phyloP scores from a whole-genome alignment of 345 rosid genomes.

The Hibiscus mutabilis region DNA sequence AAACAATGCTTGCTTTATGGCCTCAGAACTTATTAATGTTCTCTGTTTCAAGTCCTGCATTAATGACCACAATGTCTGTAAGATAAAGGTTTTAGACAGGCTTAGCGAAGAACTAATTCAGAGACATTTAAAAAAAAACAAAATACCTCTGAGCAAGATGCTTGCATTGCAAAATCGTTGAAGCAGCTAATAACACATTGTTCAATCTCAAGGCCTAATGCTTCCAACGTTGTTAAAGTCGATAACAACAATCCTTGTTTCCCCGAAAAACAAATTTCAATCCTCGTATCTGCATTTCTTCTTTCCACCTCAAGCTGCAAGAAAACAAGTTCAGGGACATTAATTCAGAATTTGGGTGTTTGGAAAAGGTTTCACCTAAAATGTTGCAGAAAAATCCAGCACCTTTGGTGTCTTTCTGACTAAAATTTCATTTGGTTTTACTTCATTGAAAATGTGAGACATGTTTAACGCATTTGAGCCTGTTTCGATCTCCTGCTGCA shows the following conservation, averaged over 20 bases:
- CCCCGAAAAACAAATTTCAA: slow-evolving; percentile 71
- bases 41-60: not conserved
- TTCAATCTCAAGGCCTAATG: slow-evolving; percentile 79
- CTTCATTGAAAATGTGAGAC: slow-evolving; percentile 35
- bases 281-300: slow-evolving; percentile 46
- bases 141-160: slow-evolving; percentile 94
- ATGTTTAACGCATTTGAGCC: slow-evolving; percentile 30
- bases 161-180: slow-evolving; percentile 83
- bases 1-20: not conserved
- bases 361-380: not conserved
- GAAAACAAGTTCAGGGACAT: not conserved
- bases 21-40: not conserved
- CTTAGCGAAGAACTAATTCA: too few relatives aligned
- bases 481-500: slow-evolving; percentile 45
- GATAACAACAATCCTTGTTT: slow-evolving; percentile 80
- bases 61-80: not conserved
- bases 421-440: slow-evolving; percentile 44
- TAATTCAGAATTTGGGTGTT: not conserved
- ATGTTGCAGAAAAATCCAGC: not conserved
- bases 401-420: slow-evolving; percentile 93
- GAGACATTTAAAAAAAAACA: too few relatives aligned
- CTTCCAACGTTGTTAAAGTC: slow-evolving; percentile 75
- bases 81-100: not conserved
- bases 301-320: slow-evolving; percentile 72
- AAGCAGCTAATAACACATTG: slow-evolving; percentile 90